phyloP scores from a whole-genome alignment of 2,329 filamentous ascomycete species.

The Pestalotiopsis sp. region DNA sequence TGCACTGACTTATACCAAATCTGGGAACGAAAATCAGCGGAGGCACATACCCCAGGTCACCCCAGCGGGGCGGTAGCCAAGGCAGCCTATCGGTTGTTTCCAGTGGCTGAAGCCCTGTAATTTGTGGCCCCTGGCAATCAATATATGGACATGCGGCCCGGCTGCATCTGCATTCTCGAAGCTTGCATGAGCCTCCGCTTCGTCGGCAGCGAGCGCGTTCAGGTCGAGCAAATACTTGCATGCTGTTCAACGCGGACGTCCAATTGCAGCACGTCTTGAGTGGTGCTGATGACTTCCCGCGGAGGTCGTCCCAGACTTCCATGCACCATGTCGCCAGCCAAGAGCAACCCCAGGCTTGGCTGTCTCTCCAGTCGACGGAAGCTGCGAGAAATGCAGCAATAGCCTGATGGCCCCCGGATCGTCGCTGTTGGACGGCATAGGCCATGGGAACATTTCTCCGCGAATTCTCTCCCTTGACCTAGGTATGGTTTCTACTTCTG shows the following conservation, averaged over 20 bases:
- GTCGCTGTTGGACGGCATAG: background rate
- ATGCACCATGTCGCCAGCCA: conserved; percentile 3
- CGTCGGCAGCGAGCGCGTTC: background rate
- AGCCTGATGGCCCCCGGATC: background rate
- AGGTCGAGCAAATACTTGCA: background rate
- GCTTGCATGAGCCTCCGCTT: conserved; percentile 6
- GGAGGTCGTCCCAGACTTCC: background rate
- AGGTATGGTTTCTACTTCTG: background rate
- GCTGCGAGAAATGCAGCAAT: background rate
- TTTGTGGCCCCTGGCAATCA: conserved; percentile 4
- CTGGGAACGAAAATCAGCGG: conserved; percentile 3
- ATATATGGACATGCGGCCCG: conserved; percentile 8
- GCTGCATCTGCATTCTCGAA: conserved; percentile 7
- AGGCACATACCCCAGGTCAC: conserved; percentile 9
- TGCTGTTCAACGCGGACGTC: background rate
- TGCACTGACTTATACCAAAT: background rate
- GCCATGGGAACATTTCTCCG: background rate
- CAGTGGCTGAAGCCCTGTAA: conserved; percentile 2
- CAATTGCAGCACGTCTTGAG: background rate
- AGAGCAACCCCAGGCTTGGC: background rate
- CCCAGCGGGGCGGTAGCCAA: conserved; percentile 11
- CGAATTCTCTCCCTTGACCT: background rate
- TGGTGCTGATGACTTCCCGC: background rate
- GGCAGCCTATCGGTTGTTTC: conserved; percentile 11
- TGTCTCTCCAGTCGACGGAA: conserved; percentile 1